Evolutionary conservation across 1,139 yeast genomes (phyloP).

Genomic region (Blastobotrys indianensis): DNA sequence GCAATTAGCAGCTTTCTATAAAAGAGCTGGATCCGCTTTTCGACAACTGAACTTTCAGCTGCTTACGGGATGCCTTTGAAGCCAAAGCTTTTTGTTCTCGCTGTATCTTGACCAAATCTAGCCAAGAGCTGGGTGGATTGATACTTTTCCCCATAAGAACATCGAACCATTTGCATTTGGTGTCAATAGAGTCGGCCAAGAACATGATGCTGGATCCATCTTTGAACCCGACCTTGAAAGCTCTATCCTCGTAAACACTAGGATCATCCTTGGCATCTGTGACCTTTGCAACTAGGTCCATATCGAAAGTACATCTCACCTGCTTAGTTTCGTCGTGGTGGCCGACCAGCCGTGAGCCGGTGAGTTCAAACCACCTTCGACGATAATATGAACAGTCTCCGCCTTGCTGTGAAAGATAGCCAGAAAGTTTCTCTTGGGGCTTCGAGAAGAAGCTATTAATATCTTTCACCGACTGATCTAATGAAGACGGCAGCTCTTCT

Average conservation of each 20-base stretch:
- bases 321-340: constrained; percentile 60
- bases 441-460: not conserved
- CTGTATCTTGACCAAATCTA: constrained; percentile 3
- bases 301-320: constrained; percentile 59
- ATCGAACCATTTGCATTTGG: constrained; percentile 50
- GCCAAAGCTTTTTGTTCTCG: no score
- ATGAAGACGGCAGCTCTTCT: constrained; percentile 46
- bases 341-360: constrained; percentile 54
- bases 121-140: constrained; percentile 1
- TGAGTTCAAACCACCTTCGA: constrained; percentile 56
- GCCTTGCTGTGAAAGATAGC: constrained; percentile 70
- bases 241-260: constrained; percentile 31
- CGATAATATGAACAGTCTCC: constrained; percentile 70
- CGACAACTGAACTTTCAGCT: no score
- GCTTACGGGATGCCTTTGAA: no score
- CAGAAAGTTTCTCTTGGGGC: constrained; percentile 28
- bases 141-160: not conserved
- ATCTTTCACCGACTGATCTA: constrained; percentile 21
- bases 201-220: constrained; percentile 60
- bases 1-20: no score
- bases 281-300: constrained; percentile 43
- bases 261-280: constrained; percentile 31
- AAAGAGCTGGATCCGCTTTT: no score
- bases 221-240: constrained; percentile 53
- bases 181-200: constrained; percentile 53